Conservation (phyloP, 2,329 filamentous ascomycete species). For the Cercospora zeae-maydis region DNA sequence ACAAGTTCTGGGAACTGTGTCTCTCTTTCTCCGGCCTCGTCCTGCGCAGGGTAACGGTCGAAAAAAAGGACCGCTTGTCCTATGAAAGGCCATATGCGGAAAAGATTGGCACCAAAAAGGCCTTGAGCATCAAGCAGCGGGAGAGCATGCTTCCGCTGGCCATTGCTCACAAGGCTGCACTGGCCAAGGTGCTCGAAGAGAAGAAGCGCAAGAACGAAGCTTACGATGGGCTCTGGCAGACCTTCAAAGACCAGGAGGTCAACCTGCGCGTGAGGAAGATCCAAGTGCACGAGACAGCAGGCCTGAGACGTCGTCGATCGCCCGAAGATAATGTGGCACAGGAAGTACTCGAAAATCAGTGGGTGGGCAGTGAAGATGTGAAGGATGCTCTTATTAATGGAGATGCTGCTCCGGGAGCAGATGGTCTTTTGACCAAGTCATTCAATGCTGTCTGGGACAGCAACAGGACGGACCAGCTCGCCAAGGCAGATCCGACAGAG, state of each 20-base stretch:
- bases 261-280: slow-evolving; percentile 53
- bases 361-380: slow-evolving; percentile 75
- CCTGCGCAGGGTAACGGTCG: slow-evolving; percentile 59
- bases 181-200: slow-evolving; percentile 56
- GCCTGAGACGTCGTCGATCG: slow-evolving; percentile 27
- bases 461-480: slow-evolving; percentile 40
- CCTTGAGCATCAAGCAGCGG: slow-evolving; percentile 34
- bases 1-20: slow-evolving; percentile 82
- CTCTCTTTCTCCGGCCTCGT: slow-evolving; percentile 80
- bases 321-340: slow-evolving; percentile 42
- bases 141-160: slow-evolving; percentile 60
- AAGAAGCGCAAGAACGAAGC: slow-evolving; percentile 58
- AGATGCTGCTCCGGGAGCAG: slow-evolving; percentile 54
- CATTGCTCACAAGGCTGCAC: slow-evolving; percentile 66
- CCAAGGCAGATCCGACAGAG: slow-evolving; percentile 50
- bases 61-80: slow-evolving; percentile 45
- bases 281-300: slow-evolving; percentile 27
- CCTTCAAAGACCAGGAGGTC: slow-evolving; percentile 41
- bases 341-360: slow-evolving; percentile 65
- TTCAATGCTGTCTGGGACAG: slow-evolving; percentile 72
- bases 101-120: slow-evolving; percentile 47
- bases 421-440: slow-evolving; percentile 57
- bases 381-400: slow-evolving; percentile 67
- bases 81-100: slow-evolving; percentile 44
- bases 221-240: slow-evolving; percentile 61